Conservation (phyloP, 306 rosid genomes). For the Alnus rubra region DNA sequence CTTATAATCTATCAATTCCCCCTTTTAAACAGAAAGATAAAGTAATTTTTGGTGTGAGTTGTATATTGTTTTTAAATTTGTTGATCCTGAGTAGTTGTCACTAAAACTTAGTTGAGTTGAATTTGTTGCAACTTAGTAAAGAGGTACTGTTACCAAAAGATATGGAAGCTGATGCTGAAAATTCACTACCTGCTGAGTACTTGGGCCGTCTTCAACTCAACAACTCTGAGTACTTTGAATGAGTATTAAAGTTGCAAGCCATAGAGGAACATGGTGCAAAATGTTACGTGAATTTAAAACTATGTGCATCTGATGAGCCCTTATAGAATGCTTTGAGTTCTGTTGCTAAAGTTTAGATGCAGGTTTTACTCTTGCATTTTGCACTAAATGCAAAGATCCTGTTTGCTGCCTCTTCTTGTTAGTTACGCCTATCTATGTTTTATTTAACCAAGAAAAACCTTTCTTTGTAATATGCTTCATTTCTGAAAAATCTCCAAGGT, state of each 20-base stretch:
- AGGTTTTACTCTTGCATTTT: not conserved
- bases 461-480: not conserved
- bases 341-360: not conserved
- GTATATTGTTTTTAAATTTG: not conserved
- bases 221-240: not conserved
- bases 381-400: not conserved
- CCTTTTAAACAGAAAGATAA: not conserved
- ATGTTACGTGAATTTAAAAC: not conserved
- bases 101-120: not conserved
- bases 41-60: not conserved
- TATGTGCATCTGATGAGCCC: not conserved
- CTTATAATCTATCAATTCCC: not conserved
- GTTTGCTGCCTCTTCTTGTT: constrained; percentile 1
- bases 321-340: not conserved
- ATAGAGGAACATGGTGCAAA: not conserved
- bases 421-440: not conserved
- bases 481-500: not conserved
- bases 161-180: not conserved
- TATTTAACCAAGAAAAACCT: not conserved
- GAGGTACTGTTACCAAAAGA: not conserved
- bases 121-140: not conserved
- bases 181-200: not conserved
- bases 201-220: not conserved
- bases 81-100: not conserved
- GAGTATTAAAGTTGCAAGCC: not conserved